Conservation (phyloP, 441 rosid genomes). For the Jatropha multifida region DNA sequence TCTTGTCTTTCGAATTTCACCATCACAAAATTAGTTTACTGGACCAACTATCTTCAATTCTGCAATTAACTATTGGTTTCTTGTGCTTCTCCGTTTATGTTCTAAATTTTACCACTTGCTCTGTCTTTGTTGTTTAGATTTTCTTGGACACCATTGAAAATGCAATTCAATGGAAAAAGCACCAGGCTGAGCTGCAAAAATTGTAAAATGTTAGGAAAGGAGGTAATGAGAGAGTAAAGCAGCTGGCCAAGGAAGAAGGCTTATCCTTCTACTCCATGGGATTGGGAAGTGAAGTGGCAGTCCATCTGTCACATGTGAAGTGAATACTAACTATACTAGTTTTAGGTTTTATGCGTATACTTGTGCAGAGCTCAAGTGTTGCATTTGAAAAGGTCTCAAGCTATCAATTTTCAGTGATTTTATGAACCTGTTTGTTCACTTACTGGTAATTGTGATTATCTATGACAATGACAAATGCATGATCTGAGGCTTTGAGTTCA, state of each 20-base stretch:
- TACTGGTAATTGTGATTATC: background rate
- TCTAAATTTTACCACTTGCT: background rate
- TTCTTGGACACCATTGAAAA: background rate
- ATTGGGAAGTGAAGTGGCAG: background rate
- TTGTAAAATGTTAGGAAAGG: background rate
- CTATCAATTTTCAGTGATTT: background rate
- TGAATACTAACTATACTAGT: background rate
- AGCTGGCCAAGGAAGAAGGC: constrained; percentile 10
- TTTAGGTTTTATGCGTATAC: background rate
- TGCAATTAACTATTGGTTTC: background rate
- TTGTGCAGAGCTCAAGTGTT: background rate
- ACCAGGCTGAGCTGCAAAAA: constrained; percentile 13
- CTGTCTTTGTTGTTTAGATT: background rate
- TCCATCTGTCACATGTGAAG: background rate
- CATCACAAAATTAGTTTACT: too few species aligned
- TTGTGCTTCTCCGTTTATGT: background rate
- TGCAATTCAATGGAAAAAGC: constrained; percentile 25
- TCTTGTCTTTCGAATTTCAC: background rate
- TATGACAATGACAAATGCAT: too few species aligned
- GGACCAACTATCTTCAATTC: background rate
- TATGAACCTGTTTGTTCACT: too few species aligned
- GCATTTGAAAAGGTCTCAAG: background rate
- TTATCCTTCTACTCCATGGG: constrained; percentile 8
- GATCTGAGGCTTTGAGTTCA: too few species aligned
- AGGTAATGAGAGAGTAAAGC: background rate